Evolutionary conservation across 1,284 basidiomycete genomes (phyloP).

Genomic region (Ustilago nuda): DNA sequence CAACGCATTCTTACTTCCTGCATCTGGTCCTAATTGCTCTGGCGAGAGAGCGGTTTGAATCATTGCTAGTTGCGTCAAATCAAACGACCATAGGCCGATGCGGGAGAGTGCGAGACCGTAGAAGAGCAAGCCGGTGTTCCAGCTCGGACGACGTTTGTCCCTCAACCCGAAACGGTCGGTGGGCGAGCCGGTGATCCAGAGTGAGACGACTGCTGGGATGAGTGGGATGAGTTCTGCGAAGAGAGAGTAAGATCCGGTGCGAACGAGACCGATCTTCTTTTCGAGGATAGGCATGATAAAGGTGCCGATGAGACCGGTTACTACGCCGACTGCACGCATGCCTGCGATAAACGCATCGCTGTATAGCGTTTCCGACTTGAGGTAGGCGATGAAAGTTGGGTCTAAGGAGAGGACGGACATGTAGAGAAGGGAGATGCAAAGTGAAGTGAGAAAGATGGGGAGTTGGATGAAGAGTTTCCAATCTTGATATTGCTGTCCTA

Average conservation of each 20-base stretch:
- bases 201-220: slow-evolving; percentile 39
- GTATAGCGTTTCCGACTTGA: slow-evolving; percentile 62
- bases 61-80: slow-evolving; percentile 73
- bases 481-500: slow-evolving; percentile 61
- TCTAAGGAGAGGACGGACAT: slow-evolving; percentile 71
- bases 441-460: slow-evolving; percentile 70
- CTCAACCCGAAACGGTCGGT: slow-evolving; percentile 33
- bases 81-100: slow-evolving; percentile 74
- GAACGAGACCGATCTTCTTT: slow-evolving; percentile 71
- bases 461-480: slow-evolving; percentile 72
- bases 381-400: slow-evolving; percentile 60
- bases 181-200: slow-evolving; percentile 49
- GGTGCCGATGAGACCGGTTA: slow-evolving; percentile 72
- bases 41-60: slow-evolving; percentile 48
- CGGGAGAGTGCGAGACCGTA: slow-evolving; percentile 73
- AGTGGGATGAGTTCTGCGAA: slow-evolving; percentile 52
- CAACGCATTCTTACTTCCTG: slow-evolving; percentile 46
- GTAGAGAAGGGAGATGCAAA: slow-evolving; percentile 74
- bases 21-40: slow-evolving; percentile 38
- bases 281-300: slow-evolving; percentile 71
- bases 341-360: slow-evolving; percentile 74
- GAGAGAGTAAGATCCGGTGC: slow-evolving; percentile 70
- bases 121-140: slow-evolving; percentile 55
- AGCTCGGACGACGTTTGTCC: slow-evolving; percentile 39
- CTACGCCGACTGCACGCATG: slow-evolving; percentile 73